Evolutionary conservation across 1,284 basidiomycete species (phyloP).

Genomic region (Entoloma clypeatum): DNA sequence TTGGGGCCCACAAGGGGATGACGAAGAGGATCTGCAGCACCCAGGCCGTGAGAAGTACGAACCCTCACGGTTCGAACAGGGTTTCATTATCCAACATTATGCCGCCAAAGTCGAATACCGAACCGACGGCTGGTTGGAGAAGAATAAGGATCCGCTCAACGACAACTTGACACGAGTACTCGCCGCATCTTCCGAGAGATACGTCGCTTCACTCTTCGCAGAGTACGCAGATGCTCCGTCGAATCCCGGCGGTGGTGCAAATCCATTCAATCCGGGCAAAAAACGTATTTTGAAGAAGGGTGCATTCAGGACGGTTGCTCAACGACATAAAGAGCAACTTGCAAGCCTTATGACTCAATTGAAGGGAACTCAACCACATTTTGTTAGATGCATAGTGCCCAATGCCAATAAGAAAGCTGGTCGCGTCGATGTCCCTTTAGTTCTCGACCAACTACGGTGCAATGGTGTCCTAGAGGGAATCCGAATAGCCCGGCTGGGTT

Average conservation of each 20-base stretch:
- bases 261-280: conserved; percentile 55
- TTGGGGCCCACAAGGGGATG: conserved; percentile 54
- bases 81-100: conserved; percentile 96
- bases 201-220: conserved; percentile 80
- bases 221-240: conserved; percentile 66
- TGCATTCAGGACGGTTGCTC: conserved; percentile 94
- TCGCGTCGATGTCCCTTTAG: conserved; percentile 89
- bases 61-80: conserved; percentile 86
- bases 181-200: conserved; percentile 78
- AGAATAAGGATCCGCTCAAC: conserved; percentile 99
- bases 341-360: conserved; percentile 90
- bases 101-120: conserved; percentile 96
- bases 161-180: conserved; percentile 93
- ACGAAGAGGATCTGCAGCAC: conserved; percentile 54
- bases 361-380: conserved; percentile 94
- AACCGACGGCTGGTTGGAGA: conserved; percentile 97
- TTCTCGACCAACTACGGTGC: conserved; percentile 95
- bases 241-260: conserved; percentile 35
- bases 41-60: conserved; percentile 82
- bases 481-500: conserved; percentile 95
- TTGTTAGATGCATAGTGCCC: conserved; percentile 97
- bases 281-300: conserved; percentile 89
- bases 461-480: conserved; percentile 99
- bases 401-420: conserved; percentile 92
- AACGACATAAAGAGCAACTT: conserved; percentile 96